phyloP scores from a whole-genome alignment of 2,329 filamentous ascomycete species.

The Amphichorda felina region DNA sequence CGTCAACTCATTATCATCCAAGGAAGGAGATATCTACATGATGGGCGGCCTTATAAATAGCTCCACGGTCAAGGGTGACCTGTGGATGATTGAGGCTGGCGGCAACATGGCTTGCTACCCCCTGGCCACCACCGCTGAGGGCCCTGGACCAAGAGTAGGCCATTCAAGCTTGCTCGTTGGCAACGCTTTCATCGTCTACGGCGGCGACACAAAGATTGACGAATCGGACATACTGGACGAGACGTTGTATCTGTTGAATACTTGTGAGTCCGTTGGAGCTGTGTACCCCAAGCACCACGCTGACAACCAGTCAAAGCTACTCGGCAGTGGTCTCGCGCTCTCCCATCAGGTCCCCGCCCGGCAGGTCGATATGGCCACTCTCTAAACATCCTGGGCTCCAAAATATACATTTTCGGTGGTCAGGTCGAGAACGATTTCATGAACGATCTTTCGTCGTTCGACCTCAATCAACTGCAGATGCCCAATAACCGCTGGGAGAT shows the following conservation, averaged over 20 bases:
- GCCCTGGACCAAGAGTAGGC: conserved; percentile 86
- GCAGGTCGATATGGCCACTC: conserved; percentile 93
- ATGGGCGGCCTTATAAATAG: conserved; percentile 96
- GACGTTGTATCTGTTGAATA: conserved; percentile 92
- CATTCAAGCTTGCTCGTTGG: conserved; percentile 90
- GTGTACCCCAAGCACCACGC: not conserved
- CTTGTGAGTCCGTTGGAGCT: conserved; percentile 53
- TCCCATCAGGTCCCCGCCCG: conserved; percentile 76
- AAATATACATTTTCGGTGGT: conserved; percentile 94
- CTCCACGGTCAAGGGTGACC: conserved; percentile 87
- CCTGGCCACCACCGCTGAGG: conserved; percentile 82
- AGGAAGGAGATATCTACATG: conserved; percentile 93
- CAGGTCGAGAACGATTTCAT: conserved; percentile 97
- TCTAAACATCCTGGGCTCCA: conserved; percentile 90
- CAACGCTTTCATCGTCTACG: conserved; percentile 98
- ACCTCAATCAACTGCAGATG: conserved; percentile 87
- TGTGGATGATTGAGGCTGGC: conserved; percentile 95
- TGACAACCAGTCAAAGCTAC: conserved; percentile 51
- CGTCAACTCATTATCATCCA: conserved; percentile 83
- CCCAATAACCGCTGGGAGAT: conserved; percentile 91
- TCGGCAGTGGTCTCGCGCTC: conserved; percentile 91
- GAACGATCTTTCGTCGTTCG: conserved; percentile 92
- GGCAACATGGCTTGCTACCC: conserved; percentile 84
- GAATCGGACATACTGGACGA: conserved; percentile 87
- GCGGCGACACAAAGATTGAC: conserved; percentile 94